Evolutionary conservation across 208 protist species (phyloP).

Genomic region (Naegleria gruberi): DNA sequence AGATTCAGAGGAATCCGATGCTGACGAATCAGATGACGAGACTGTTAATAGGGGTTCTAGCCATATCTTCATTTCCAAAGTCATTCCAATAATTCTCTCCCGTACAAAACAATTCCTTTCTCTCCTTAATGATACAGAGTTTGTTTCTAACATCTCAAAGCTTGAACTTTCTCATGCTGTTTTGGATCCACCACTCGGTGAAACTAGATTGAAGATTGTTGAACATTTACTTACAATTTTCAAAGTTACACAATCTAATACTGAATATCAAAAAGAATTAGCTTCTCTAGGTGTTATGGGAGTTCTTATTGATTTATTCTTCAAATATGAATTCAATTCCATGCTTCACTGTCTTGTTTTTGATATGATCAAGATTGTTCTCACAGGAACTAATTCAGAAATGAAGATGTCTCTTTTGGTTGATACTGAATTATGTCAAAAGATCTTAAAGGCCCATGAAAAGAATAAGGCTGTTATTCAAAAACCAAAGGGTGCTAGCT

Average conservation of each 20-base stretch:
- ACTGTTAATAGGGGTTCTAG: not conserved
- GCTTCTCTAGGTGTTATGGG: not conserved
- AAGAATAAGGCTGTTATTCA: not conserved
- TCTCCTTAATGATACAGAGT: not conserved
- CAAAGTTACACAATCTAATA: not conserved
- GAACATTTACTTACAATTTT: constrained; percentile 1
- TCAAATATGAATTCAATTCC: not conserved
- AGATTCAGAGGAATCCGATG: not conserved
- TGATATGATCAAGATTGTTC: not conserved
- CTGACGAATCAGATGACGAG: not conserved
- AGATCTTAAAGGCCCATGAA: not conserved
- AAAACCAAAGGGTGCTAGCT: not conserved
- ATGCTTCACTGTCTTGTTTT: not conserved
- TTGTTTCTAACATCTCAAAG: not conserved
- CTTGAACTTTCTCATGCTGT: not conserved
- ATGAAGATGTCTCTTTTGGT: not conserved
- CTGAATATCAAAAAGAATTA: not conserved
- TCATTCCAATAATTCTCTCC: not conserved
- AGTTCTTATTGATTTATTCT: not conserved
- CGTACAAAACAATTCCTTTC: not conserved
- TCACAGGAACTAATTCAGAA: not conserved
- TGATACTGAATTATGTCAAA: not conserved
- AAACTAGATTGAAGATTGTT: not conserved
- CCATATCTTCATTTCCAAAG: not conserved
- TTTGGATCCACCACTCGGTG: not conserved